These are phyloP conservation scores for Phytophthora pluvialis DNA, from an alignment of 352 stramenopile species.

Conservation along the genomic window DNA sequence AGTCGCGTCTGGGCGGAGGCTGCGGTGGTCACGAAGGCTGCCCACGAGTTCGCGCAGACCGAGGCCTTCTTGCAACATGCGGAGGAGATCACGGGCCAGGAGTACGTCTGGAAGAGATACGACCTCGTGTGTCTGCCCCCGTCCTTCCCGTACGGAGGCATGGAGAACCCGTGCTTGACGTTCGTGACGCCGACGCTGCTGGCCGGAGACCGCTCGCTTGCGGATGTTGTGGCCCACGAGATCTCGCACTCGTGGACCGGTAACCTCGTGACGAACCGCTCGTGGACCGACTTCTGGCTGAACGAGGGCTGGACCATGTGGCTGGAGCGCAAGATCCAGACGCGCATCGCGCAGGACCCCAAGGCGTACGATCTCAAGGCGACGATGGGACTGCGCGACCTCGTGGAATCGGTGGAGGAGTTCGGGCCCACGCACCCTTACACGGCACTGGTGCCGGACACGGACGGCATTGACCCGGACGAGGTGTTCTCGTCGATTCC, in stretches of 20 bases:
- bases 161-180: constrained; percentile 91
- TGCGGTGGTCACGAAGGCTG: constrained; percentile 91
- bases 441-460: constrained; percentile 88
- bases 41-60: constrained; percentile 95
- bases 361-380: constrained; percentile 65
- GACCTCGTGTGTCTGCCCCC: constrained; percentile 97
- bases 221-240: constrained; percentile 98
- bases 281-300: constrained; percentile 98
- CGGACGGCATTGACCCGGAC: constrained; percentile 94
- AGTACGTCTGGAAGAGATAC: constrained; percentile 97
- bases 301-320: constrained; percentile 99
- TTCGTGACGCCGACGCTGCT: constrained; percentile 97
- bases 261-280: constrained; percentile 97
- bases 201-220: constrained; percentile 94
- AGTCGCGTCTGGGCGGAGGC: constrained; percentile 95
- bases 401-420: constrained; percentile 50
- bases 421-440: constrained; percentile 80
- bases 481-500: constrained; percentile 95
- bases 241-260: constrained; percentile 97
- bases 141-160: constrained; percentile 90
- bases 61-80: constrained; percentile 93
- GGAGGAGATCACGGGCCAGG: constrained; percentile 91
- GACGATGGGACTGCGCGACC: constrained; percentile 47
- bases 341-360: constrained; percentile 52
- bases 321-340: constrained; percentile 97